Evolutionary conservation across 805 yeast species (phyloP).

Genomic region (Lachancea fermentati): DNA sequence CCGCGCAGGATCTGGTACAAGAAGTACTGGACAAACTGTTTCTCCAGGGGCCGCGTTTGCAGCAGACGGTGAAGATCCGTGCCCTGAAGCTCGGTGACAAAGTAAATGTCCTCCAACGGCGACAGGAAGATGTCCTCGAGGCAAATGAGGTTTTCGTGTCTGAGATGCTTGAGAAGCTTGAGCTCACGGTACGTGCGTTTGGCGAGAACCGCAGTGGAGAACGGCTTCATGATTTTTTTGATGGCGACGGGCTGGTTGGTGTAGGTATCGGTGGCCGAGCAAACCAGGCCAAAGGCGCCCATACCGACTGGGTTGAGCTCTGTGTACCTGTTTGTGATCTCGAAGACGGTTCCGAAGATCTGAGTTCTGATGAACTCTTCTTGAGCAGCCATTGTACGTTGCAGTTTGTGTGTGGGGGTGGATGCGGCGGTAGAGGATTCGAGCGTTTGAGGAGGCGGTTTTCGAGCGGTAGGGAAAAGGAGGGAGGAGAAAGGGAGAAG

Average conservation of each 20-base stretch:
- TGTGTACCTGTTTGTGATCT: constrained; percentile 81
- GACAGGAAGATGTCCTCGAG: constrained; percentile 90
- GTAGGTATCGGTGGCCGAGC: constrained; percentile 89
- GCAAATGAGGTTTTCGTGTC: constrained; percentile 92
- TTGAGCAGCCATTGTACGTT: constrained; percentile 26
- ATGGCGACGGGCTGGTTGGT: constrained; percentile 94
- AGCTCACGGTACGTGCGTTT: constrained; percentile 95
- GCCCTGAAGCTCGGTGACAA: constrained; percentile 95
- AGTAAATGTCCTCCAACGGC: constrained; percentile 91
- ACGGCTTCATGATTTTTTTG: constrained; percentile 96
- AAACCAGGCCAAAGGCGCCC: constrained; percentile 99
- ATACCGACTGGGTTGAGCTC: constrained; percentile 97
- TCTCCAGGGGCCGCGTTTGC: constrained; percentile 89
- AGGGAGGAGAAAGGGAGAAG: no score
- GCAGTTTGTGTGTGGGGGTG: no score
- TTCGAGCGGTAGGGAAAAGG: neutral
- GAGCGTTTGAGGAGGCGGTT: constrained; percentile 1
- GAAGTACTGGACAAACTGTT: constrained; percentile 94
- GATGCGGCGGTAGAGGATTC: neutral
- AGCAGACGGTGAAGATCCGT: constrained; percentile 90
- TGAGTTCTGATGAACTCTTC: constrained; percentile 62
- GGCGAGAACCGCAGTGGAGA: constrained; percentile 88
- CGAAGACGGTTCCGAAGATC: constrained; percentile 92
- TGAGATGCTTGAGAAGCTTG: constrained; percentile 83
- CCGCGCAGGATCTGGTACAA: constrained; percentile 91